phyloP scores from a whole-genome alignment of 192 early-diverging fungal species.

The Rhizophagus sp. region DNA sequence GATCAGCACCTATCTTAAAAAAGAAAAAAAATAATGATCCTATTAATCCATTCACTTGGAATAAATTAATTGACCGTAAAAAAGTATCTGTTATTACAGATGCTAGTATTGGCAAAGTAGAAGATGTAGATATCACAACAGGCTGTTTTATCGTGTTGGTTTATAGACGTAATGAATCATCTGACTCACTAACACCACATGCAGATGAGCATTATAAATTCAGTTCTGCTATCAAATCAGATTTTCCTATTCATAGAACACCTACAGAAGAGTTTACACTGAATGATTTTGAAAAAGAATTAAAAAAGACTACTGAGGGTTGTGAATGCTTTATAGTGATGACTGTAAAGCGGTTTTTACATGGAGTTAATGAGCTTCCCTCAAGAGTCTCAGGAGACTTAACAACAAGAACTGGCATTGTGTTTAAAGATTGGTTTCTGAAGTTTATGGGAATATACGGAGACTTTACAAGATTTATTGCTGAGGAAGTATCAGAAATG shows the following conservation, averaged over 20 bases:
- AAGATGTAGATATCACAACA: background rate
- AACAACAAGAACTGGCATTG: no score
- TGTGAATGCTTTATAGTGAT: no score
- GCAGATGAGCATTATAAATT: slow-evolving; percentile 21
- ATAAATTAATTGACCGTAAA: background rate
- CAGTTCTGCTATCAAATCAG: background rate
- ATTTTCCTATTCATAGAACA: background rate
- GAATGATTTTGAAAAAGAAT: background rate
- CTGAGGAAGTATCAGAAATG: no score
- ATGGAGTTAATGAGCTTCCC: no score
- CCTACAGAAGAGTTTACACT: background rate
- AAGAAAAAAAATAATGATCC: background rate
- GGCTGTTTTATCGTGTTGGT: background rate
- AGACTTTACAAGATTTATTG: no score
- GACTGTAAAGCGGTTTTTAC: no score
- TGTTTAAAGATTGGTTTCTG: no score
- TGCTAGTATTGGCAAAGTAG: background rate
- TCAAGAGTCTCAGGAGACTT: no score
- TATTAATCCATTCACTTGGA: background rate
- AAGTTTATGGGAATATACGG: no score
- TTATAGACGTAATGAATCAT: background rate
- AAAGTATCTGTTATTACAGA: background rate
- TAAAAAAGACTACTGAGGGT: background rate
- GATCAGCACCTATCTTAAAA: background rate
- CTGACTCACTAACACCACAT: slow-evolving; percentile 7